Percentiles rank a stretch among this genome's conserved stretches.
Conservation (phyloP, 495 filamentous ascomycete genomes). For the Lophiotrema nucula region DNA sequence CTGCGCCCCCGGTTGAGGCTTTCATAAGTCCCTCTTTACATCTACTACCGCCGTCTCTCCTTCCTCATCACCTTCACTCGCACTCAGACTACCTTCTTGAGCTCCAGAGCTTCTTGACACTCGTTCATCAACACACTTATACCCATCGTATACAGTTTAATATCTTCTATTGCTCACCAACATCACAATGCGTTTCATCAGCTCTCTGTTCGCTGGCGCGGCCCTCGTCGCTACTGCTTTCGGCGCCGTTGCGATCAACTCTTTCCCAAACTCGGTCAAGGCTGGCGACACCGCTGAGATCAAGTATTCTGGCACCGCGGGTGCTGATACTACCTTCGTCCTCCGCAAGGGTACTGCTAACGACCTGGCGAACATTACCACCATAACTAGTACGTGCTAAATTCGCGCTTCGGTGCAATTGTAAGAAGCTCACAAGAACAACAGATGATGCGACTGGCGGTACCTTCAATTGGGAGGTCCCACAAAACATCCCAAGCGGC, state of each 20-base stretch:
- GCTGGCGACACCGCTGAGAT: slow-evolving; percentile 21
- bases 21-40: neutral
- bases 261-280: slow-evolving; percentile 19
- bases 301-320: slow-evolving; percentile 29
- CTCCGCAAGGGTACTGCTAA: slow-evolving; percentile 35
- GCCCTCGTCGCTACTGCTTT: slow-evolving; percentile 38
- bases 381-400: slow-evolving; percentile 29
- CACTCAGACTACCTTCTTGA: neutral
- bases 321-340: slow-evolving; percentile 36
- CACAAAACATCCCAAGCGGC: slow-evolving; percentile 31
- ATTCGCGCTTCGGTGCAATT: neutral
- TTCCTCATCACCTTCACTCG: neutral
- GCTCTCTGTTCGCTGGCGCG: slow-evolving; percentile 27
- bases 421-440: neutral
- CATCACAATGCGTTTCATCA: slow-evolving; percentile 40
- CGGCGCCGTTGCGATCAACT: slow-evolving; percentile 34
- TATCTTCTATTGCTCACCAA: slow-evolving; percentile 7
- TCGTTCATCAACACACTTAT: slow-evolving; percentile 19
- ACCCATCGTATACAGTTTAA: slow-evolving; percentile 8
- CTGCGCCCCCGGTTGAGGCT: slow-evolving; percentile 7
- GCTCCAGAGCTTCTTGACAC: slow-evolving; percentile 15
- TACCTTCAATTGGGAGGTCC: slow-evolving; percentile 34
- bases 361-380: slow-evolving; percentile 32
- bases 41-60: slow-evolving; percentile 13
- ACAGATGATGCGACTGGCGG: slow-evolving; percentile 25